These are phyloP conservation scores for Dacryopinax spathularia DNA, from an alignment of 768 basidiomycete species.

Conservation along the genomic window DNA sequence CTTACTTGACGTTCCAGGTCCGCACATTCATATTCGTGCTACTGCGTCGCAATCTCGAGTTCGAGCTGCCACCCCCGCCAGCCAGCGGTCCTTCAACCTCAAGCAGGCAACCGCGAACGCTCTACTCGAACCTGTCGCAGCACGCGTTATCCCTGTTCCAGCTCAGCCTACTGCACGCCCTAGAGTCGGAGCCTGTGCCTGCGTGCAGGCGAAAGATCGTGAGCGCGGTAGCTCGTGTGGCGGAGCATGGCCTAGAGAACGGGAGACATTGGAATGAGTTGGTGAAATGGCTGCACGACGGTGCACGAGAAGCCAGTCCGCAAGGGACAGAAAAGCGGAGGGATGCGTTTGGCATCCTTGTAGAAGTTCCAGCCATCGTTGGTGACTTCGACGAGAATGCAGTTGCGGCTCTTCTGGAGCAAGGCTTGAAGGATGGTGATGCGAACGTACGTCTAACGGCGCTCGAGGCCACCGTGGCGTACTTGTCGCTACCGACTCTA, in stretches of 20 bases:
- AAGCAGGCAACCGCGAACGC: background rate
- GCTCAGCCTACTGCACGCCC: background rate
- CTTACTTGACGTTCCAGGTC: background rate
- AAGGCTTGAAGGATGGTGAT: background rate
- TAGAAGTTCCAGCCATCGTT: background rate
- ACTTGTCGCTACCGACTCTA: background rate
- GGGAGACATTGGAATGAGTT: slow-evolving; percentile 2
- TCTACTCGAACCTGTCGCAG: background rate
- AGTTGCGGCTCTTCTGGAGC: background rate
- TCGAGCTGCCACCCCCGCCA: background rate
- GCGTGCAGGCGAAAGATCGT: background rate
- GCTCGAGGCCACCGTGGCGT: background rate
- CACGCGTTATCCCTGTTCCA: background rate
- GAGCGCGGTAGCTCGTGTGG: background rate
- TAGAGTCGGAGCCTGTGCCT: background rate
- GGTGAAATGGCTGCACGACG: background rate
- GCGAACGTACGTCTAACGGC: background rate
- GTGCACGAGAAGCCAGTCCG: background rate
- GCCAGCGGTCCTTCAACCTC: background rate
- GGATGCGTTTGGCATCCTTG: background rate
- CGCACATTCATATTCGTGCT: background rate
- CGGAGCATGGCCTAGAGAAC: background rate
- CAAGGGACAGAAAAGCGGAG: background rate
- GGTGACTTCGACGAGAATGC: background rate
- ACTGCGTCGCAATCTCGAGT: background rate